These are phyloP conservation scores for Polyporus arcularius DNA, from an alignment of 768 basidiomycete genomes.

Conservation along the genomic window DNA sequence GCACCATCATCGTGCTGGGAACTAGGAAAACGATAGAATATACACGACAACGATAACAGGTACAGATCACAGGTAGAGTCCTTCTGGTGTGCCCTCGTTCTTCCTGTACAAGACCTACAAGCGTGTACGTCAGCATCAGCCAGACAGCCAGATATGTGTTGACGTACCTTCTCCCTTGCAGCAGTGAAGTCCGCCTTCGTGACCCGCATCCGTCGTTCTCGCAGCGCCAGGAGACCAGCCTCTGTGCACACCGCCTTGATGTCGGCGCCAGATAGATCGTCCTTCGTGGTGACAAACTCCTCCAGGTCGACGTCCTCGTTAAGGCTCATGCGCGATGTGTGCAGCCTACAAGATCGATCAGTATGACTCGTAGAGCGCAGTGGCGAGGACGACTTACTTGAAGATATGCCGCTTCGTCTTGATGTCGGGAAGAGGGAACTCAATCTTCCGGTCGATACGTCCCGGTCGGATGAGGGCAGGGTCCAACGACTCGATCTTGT, in stretches of 20 bases:
- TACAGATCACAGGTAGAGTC: conserved; percentile 66
- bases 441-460: conserved; percentile 98
- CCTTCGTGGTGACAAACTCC: conserved; percentile 94
- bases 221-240: conserved; percentile 91
- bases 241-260: conserved; percentile 99
- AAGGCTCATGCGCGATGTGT: conserved; percentile 94
- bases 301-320: conserved; percentile 88
- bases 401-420: conserved; percentile 99
- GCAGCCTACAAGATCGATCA: conserved; percentile 51
- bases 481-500: conserved; percentile 95
- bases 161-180: conserved; percentile 87
- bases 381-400: conserved; percentile 48
- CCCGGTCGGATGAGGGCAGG: conserved; percentile 98
- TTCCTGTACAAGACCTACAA: conserved; percentile 86
- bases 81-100: conserved; percentile 95
- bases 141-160: conserved; percentile 14
- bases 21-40: conserved; percentile 18
- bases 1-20: background rate
- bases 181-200: conserved; percentile 87
- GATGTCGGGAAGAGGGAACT: conserved; percentile 95
- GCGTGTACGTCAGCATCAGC: conserved; percentile 1
- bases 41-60: conserved; percentile 11
- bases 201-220: conserved; percentile 94
- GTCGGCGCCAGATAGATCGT: conserved; percentile 95
- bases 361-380: background rate